Evolutionary conservation across 2,329 filamentous ascomycete genomes (phyloP).

Genomic region (Periconia sp.): DNA sequence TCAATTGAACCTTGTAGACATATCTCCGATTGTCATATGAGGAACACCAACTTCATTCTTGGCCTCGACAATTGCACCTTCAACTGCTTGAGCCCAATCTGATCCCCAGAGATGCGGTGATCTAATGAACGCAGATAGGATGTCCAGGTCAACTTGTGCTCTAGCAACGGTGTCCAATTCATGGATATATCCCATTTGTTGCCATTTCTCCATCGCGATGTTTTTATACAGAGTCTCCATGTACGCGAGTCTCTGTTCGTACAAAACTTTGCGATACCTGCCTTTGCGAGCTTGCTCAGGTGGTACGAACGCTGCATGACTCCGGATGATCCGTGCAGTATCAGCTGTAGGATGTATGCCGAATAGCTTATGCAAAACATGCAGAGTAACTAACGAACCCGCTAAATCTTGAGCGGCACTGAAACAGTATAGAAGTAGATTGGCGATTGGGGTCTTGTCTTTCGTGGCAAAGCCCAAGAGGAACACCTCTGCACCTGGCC

Average conservation of each 20-base stretch:
- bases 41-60: slow-evolving; percentile 26
- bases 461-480: slow-evolving; percentile 24
- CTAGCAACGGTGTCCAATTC: background rate
- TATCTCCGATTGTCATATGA: slow-evolving; percentile 31
- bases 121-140: slow-evolving; percentile 36
- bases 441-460: slow-evolving; percentile 24
- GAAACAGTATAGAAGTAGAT: slow-evolving; percentile 39
- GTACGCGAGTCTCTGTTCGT: background rate
- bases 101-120: slow-evolving; percentile 27
- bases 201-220: slow-evolving; percentile 18
- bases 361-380: slow-evolving; percentile 29
- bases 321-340: slow-evolving; percentile 21
- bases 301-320: slow-evolving; percentile 31
- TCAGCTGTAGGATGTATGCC: slow-evolving; percentile 28
- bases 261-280: background rate
- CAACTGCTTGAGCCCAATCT: slow-evolving; percentile 24
- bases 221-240: slow-evolving; percentile 18
- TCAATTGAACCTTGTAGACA: slow-evolving; percentile 32
- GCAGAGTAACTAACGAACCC: slow-evolving; percentile 39
- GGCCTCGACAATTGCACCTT: slow-evolving; percentile 32
- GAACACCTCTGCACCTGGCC: slow-evolving; percentile 30
- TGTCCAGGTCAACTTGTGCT: slow-evolving; percentile 21
- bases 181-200: slow-evolving; percentile 15
- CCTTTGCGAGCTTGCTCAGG: background rate
- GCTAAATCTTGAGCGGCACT: slow-evolving; percentile 33